Base-by-base conservation (phyloP, 2,329 filamentous ascomycete species). In the Penicillium brevicompactum region DNA sequence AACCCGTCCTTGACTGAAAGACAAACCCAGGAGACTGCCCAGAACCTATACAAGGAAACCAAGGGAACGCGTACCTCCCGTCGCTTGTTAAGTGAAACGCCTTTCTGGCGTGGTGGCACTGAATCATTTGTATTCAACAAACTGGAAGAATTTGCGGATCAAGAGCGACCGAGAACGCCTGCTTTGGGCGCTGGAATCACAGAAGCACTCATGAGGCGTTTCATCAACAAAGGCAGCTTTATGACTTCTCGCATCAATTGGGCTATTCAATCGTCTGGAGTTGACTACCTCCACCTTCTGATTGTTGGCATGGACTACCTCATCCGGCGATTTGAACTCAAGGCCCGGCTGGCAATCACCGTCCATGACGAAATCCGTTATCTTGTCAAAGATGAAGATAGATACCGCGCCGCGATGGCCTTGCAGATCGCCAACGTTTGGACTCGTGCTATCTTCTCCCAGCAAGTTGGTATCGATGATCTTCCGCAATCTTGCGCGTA, bases 91-190 rank as follows among this genome's bases (percentile, higher is more conserved):
- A 84, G 86, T 67, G 87, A 91, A 53, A 82, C 86, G 7, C 78
- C 89, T 0, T 99, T 99, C 73, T 99, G 94, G 93, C 87, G 92
- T 49, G 94, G 94, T 30, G 94, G 94, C 7, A 97, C 94, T 0
- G 94, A 99, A 72, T 96, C 91, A 0, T 94, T 97, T 64, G 93
- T 99, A 7, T 99, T 99, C 82, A 99, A 99, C 76, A 94, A 91
- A 69, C 84, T 99, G 0, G 95, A 99, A 77, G 92, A 97, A 65
- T 99, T 99, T 74, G 94, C 95, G 3, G 92, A 97, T 70, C 93
- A 97, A 70, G 92, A 97, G 67, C 81, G 86, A 34, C 93, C 94
- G 9, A 85, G 91, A 4, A 99, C 94, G 0, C 94, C 94, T 0
- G 92, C 97, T 0, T 82, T 99, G 4, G 94, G 91, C 3, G 94